Conservation (phyloP, 768 basidiomycete species). For the Boletus sp. region DNA sequence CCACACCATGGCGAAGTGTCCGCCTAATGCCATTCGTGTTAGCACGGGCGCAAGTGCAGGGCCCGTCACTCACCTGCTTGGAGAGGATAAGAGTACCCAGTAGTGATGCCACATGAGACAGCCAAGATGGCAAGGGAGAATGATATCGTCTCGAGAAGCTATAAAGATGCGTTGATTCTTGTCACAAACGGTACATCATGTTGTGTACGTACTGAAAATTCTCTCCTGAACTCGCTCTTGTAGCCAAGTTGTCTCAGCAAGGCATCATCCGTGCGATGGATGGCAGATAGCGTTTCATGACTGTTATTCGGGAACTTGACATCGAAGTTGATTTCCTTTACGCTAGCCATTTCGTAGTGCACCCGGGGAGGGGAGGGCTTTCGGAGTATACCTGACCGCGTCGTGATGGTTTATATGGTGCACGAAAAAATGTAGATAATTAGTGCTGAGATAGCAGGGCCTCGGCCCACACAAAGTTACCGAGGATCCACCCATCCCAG, state of each 20-base stretch:
- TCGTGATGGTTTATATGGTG: not conserved
- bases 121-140: constrained; percentile 25
- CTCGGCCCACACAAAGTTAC: not conserved
- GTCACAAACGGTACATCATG: not conserved
- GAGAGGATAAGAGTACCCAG: constrained; percentile 1
- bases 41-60: not conserved
- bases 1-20: constrained; percentile 2
- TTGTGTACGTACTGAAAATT: constrained; percentile 13
- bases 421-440: not conserved
- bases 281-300: constrained; percentile 1
- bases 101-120: constrained; percentile 21
- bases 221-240: constrained; percentile 25
- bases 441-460: not conserved
- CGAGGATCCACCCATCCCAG: not conserved
- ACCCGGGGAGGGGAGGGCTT: not conserved
- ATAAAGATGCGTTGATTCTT: not conserved
- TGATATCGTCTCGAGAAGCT: constrained; percentile 23
- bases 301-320: constrained; percentile 2
- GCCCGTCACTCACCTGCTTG: not conserved
- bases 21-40: not conserved
- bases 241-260: constrained; percentile 23
- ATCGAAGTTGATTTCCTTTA: not conserved
- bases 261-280: constrained; percentile 18
- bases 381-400: not conserved
- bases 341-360: constrained; percentile 5